These are phyloP conservation scores for Bimuria novae-zelandiae DNA, from an alignment of 2,329 filamentous ascomycete species.

Conservation along the genomic window DNA sequence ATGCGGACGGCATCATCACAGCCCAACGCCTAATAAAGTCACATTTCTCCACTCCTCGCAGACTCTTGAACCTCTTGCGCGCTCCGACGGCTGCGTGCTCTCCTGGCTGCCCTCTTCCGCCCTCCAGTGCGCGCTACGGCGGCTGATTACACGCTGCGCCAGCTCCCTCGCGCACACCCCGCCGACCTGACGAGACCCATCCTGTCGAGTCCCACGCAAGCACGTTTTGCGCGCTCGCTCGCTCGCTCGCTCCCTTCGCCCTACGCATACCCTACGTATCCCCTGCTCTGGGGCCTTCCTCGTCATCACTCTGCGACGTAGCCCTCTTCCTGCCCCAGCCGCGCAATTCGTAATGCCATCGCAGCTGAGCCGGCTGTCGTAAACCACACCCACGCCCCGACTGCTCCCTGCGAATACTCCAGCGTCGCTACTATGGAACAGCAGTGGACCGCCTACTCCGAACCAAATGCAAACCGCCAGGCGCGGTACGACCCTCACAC, in stretches of 20 bases:
- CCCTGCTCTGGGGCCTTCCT: not conserved
- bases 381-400: slow-evolving; percentile 16
- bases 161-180: slow-evolving; percentile 7
- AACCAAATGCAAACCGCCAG: slow-evolving; percentile 41
- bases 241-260: slow-evolving; percentile 16
- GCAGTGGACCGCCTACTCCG: slow-evolving; percentile 46
- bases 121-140: not conserved
- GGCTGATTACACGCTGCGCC: not conserved
- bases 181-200: slow-evolving; percentile 17
- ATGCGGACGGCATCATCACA: not conserved
- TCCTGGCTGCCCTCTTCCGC: not conserved
- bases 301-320: slow-evolving; percentile 12
- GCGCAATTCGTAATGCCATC: slow-evolving; percentile 43
- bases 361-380: slow-evolving; percentile 42
- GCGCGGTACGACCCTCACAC: slow-evolving; percentile 44
- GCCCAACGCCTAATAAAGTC: not conserved
- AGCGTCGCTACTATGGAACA: slow-evolving; percentile 37
- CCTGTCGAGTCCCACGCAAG: slow-evolving; percentile 21
- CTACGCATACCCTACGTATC: not conserved
- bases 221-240: slow-evolving; percentile 16
- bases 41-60: not conserved
- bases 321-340: slow-evolving; percentile 13
- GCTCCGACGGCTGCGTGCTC: not conserved
- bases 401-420: slow-evolving; percentile 11
- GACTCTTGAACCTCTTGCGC: not conserved